Evolutionary conservation across 2,329 filamentous ascomycete genomes (phyloP).

Genomic region (Pseudogymnoascus sp.): DNA sequence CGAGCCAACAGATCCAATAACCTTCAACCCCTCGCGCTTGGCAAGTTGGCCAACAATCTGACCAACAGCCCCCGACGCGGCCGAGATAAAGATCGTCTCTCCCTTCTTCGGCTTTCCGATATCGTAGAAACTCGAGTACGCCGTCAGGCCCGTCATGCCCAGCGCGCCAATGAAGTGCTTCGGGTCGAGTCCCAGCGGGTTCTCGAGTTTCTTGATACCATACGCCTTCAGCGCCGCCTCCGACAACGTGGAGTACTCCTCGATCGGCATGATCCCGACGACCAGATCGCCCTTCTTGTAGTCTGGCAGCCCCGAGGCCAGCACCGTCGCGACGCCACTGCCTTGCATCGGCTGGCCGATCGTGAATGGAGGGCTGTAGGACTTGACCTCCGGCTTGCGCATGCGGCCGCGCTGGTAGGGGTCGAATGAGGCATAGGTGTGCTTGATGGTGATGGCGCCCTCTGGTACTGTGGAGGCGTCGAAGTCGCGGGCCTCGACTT

Average conservation of each 20-base stretch:
- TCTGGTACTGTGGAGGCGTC: conserved; percentile 54
- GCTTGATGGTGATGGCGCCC: conserved; percentile 62
- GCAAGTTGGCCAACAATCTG: conserved; percentile 69
- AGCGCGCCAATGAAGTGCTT: conserved; percentile 67
- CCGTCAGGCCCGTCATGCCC: conserved; percentile 72
- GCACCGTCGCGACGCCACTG: conserved; percentile 56
- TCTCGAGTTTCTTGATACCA: conserved; percentile 51
- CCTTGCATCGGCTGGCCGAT: conserved; percentile 59
- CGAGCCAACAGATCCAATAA: conserved; percentile 69
- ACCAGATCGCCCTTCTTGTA: conserved; percentile 64
- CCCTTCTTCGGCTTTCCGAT: conserved; percentile 69
- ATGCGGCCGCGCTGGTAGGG: conserved; percentile 79
- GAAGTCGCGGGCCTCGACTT: conserved; percentile 58
- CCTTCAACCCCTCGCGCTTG: conserved; percentile 66
- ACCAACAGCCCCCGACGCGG: conserved; percentile 68
- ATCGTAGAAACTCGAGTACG: conserved; percentile 66
- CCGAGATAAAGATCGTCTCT: conserved; percentile 71
- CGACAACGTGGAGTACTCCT: conserved; percentile 59
- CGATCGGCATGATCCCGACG: conserved; percentile 47
- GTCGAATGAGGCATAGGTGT: conserved; percentile 70
- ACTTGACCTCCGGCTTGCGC: conserved; percentile 56
- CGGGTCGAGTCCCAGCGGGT: conserved; percentile 59
- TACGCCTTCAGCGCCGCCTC: conserved; percentile 36
- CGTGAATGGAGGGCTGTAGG: conserved; percentile 58
- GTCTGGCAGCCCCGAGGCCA: conserved; percentile 58